phyloP scores from a whole-genome alignment of 192 early-diverging fungal species.

The Phycomyces nitens region DNA sequence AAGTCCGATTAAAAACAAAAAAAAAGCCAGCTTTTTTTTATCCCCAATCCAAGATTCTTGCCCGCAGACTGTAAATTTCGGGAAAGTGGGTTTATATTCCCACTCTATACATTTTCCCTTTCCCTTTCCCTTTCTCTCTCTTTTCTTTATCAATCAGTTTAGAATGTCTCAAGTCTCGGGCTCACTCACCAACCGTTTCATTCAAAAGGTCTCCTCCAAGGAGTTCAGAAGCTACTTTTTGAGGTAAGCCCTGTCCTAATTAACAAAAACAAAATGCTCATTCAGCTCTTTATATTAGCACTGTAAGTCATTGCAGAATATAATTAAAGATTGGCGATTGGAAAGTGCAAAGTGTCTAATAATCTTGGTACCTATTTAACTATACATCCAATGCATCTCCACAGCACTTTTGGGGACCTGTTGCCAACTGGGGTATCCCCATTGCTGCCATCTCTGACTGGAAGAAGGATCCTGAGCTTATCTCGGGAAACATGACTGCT shows the following conservation, averaged over 20 bases:
- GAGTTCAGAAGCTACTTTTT: slow-evolving; percentile 71
- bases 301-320: no score
- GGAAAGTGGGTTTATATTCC: neutral
- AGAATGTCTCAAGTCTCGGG: slow-evolving; percentile 43
- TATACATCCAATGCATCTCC: neutral
- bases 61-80: no score
- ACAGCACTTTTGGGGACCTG: slow-evolving; percentile 56
- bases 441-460: slow-evolving; percentile 92
- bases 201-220: slow-evolving; percentile 51
- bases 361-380: neutral
- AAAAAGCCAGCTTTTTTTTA: no score
- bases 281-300: slow-evolving; percentile 20
- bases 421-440: slow-evolving; percentile 93
- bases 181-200: slow-evolving; percentile 34
- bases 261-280: neutral
- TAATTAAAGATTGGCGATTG: no score
- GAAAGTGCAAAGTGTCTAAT: no score
- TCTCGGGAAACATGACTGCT: slow-evolving; percentile 91
- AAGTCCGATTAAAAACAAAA: no score
- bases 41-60: no score
- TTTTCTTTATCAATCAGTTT: neutral
- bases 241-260: slow-evolving; percentile 40
- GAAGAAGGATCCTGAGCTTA: slow-evolving; percentile 85
- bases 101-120: neutral
- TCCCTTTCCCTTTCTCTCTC: slow-evolving; percentile 7